A percentile compares a stretch with the other conserved stretches of the same genome.
These are phyloP conservation scores for Cicer pinnatifidum DNA, from an alignment of 306 rosid genomes.

Conservation along the genomic window DNA sequence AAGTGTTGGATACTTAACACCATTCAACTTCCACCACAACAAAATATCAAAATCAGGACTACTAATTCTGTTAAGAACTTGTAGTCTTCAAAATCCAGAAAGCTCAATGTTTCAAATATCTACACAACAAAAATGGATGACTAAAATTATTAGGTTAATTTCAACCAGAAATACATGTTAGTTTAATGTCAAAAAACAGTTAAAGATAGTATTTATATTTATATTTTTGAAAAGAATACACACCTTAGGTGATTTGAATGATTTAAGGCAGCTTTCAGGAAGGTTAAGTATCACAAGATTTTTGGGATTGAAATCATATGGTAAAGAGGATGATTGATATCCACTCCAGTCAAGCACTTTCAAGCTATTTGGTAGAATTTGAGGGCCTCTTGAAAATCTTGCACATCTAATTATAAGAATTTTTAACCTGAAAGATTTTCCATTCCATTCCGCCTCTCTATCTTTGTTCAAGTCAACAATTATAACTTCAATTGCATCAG, in stretches of 20 bases:
- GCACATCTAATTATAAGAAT: conserved; percentile 5
- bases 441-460: conserved; percentile 10
- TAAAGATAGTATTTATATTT: background rate
- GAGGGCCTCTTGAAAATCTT: conserved; percentile 2
- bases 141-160: background rate
- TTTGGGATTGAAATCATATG: conserved; percentile 36
- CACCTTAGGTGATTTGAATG: background rate
- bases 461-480: background rate
- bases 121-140: background rate
- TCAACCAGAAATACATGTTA: background rate
- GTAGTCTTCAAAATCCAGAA: conserved; percentile 24
- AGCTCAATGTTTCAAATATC: background rate
- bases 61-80: background rate
- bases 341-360: conserved; percentile 31
- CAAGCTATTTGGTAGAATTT: conserved; percentile 35
- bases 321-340: conserved; percentile 28
- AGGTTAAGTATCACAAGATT: conserved; percentile 2
- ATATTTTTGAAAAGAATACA: background rate
- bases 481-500: conserved; percentile 20
- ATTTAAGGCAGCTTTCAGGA: background rate
- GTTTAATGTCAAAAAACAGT: background rate
- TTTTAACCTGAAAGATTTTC: conserved; percentile 25
- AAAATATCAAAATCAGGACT: no score
- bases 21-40: no score
- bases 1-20: no score